Base-by-base conservation (phyloP, 2,329 filamentous ascomycete species). In the Hypomyces rosellus region DNA sequence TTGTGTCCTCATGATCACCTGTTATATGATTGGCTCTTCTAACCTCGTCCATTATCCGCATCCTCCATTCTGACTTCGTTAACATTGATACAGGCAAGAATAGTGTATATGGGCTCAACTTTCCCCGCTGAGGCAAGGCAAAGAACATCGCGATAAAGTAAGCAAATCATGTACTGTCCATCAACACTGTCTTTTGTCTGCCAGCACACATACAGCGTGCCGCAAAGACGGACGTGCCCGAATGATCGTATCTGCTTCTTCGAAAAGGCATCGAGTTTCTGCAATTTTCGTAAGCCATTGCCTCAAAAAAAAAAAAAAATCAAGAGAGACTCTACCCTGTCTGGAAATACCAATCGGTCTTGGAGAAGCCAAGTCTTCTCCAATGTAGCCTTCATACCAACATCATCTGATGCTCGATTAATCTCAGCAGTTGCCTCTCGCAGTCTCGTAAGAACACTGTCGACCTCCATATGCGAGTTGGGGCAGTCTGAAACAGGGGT, bases 401-500 rank as follows among this genome's bases (percentile, higher is more conserved):
- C 81, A 60, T 93, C 88, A 52, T 89, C 84, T 20, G 87, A 91
- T n/a, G 88, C 88, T 51, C 81, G 76, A 63, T 97, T 95, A 65
- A 96, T 89, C 59, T 86, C 85, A 4, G 80, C 76, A 2, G 89
- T 90, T 13, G 85, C 81, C 63, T 88, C 82, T 37, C 88, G 83
- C 37, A 96, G 73, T 45, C 82, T 77, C 48, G 83, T 78, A 33
- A 95, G 73, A 1, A 87, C 78, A 55, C 83, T 85, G 53, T 89
- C 84, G 15, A 97, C 81, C 48, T 89, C 85, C 64, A 86, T 82
- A 66, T 96, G 87, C 1, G 89, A 86, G 54, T 82, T 82, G 0
- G 90, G 89, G 61, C 90, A 95, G 63, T 97, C 92, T 49, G 80
- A 84, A 1, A 89, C 87, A 2, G 89, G 88, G 0, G 91, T 96